Percentiles rank a stretch among this genome's conserved stretches.
Evolutionary conservation across 768 basidiomycete genomes (phyloP).

Genomic region (Suillus tomentosus): DNA sequence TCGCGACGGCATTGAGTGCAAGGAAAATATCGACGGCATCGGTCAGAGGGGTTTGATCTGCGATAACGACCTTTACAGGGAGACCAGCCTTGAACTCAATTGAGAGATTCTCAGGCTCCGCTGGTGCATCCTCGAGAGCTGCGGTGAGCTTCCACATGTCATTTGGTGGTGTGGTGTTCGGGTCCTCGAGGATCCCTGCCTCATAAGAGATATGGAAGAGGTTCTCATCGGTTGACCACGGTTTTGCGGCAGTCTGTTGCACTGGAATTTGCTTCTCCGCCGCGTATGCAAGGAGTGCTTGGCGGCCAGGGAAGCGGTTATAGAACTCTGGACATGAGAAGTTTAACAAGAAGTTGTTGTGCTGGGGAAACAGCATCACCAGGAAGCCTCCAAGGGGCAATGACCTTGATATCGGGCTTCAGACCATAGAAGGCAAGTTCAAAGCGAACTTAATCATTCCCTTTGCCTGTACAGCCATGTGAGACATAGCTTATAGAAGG

Average conservation of each 20-base stretch:
- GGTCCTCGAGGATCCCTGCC: constrained; percentile 97
- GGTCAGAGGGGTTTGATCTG: constrained; percentile 68
- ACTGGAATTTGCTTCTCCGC: constrained; percentile 75
- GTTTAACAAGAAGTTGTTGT: background rate
- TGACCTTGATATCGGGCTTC: constrained; percentile 95
- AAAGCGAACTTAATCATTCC: constrained; percentile 99
- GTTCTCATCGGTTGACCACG: constrained; percentile 99
- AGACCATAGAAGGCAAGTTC: constrained; percentile 99
- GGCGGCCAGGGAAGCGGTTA: constrained; percentile 25
- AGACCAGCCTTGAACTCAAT: constrained; percentile 89
- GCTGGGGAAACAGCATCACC: constrained; percentile 44
- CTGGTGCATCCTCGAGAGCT: constrained; percentile 81
- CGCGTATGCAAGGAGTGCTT: constrained; percentile 90
- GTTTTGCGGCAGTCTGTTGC: constrained; percentile 92
- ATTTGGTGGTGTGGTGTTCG: constrained; percentile 86
- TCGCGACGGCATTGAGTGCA: constrained; percentile 85
- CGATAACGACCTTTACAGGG: constrained; percentile 83
- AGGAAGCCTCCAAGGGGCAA: constrained; percentile 97
- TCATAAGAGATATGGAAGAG: constrained; percentile 99
- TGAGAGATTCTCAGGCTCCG: constrained; percentile 71
- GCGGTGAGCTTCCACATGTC: constrained; percentile 99
- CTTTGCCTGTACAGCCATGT: constrained; percentile 99
- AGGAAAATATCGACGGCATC: constrained; percentile 95
- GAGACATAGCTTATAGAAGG: constrained; percentile 73
- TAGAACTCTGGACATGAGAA: constrained; percentile 57